phyloP scores from a whole-genome alignment of 1,284 basidiomycete genomes.

The Chondrostereum purpureum region DNA sequence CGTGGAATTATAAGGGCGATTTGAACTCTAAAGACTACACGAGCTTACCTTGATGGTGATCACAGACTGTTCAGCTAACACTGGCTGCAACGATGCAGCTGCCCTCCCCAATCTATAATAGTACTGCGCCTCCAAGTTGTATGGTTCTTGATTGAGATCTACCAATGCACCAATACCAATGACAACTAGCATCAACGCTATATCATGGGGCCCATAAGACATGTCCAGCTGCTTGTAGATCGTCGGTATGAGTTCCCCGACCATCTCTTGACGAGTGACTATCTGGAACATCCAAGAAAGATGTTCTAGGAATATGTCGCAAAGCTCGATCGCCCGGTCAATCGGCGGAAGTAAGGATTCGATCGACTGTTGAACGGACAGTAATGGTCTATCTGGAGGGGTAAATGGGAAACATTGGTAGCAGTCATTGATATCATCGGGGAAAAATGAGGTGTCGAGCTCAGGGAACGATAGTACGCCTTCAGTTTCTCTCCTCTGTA shows the following conservation, averaged over 20 bases:
- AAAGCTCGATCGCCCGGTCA: conserved; percentile 33
- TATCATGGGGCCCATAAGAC: conserved; percentile 40
- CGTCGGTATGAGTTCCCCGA: conserved; percentile 37
- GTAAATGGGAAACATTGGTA: conserved; percentile 37
- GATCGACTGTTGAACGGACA: conserved; percentile 30
- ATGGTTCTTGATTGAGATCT: conserved; percentile 40
- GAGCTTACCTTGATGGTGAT: conserved; percentile 37
- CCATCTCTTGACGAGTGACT: conserved; percentile 36
- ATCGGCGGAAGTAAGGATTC: conserved; percentile 38
- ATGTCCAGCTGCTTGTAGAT: conserved; percentile 31
- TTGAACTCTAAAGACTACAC: conserved; percentile 4
- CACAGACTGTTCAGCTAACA: conserved; percentile 35
- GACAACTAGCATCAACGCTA: conserved; percentile 43
- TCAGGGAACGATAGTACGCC: conserved; percentile 24
- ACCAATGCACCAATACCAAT: conserved; percentile 45
- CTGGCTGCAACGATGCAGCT: conserved; percentile 37
- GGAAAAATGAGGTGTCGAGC: conserved; percentile 35
- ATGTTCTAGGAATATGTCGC: conserved; percentile 43
- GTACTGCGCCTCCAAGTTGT: conserved; percentile 47
- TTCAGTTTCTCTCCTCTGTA: no score
- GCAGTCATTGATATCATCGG: conserved; percentile 32
- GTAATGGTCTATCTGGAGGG: conserved; percentile 25
- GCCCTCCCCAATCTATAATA: conserved; percentile 45
- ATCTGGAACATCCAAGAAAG: conserved; percentile 50
- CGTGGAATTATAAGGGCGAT: background rate